Evolutionary conservation across 2,329 filamentous ascomycete species (phyloP), one percentile per base, ranked within the genome.

Genomic region (Pseudocercospora fijiensis): DNA sequence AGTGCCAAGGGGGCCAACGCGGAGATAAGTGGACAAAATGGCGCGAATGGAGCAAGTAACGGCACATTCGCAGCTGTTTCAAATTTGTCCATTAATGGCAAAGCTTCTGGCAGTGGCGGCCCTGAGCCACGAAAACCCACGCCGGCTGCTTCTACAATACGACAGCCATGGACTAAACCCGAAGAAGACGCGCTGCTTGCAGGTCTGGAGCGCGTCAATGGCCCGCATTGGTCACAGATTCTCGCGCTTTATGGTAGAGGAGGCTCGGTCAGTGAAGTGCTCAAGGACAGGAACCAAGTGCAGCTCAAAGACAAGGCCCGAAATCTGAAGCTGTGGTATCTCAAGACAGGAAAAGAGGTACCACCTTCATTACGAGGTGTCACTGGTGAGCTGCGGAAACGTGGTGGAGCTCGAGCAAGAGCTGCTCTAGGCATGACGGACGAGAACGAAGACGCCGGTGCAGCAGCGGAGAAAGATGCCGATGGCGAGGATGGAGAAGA

Each of bases 141-240:
- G 28, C 61, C 68, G 0, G 59, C 66, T 26, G 59, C 64, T 16
- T 68, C 68, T 9, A 71, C 70, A 5, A 69, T 72, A 10, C 74
- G 92, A 30, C 85, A 92, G 27, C 91, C 92, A 0, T 96, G 92
- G 92, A 91, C 89, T 0, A 88, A 90, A 3, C 91, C 95, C 67
- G 92, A 96, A 77, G 92, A 96, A 74, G 92, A 92, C 76, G 92
- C 92, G 0, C 82, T 96, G 18, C 94, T 96, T 89, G 86, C 90
- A 56, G 92, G 92, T 0, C 85, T 96, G 3, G 92, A 96, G 73
- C 87, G 90, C 75, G 92, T 96, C 53, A 92, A 93, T 74, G 92
- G 92, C 0, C 92, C 92, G 18, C 92, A 96, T 72, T 96, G 92
- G 92, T 94, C 90, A 70, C 92, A 96, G 74, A 96, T 96, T 53